Evolutionary conservation across 495 filamentous ascomycete species (phyloP), one percentile per base, ranked within the genome.

Genomic region (Penicillium arizonense): DNA sequence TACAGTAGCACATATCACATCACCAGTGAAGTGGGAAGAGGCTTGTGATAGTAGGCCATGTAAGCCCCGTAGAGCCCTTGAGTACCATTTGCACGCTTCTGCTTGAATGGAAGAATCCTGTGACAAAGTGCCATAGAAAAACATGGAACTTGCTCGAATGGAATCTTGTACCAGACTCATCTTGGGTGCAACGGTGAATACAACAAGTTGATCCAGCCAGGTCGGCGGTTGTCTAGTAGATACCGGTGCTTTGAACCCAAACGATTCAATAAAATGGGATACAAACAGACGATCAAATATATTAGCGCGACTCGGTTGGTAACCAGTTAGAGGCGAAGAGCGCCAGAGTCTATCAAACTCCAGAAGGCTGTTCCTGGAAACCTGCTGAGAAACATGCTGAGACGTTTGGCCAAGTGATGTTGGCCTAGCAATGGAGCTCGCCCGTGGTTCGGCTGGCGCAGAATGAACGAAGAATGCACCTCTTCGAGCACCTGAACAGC

Each of bases 231-330:
- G 43, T 4, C 11, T 46, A 12, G 38, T 24, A 14, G 42, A 21
- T 0, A 14, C 16, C 1, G 47, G 30, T 37, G 41, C 24, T 28
- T 38, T 47, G 37, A 59, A 55, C 21, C 48, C 56, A 52, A 59
- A 59, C 10, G 56, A 59, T 32, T 59, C 56, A 30, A 59, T 59
- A 20, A 59, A 59, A 47, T 55, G 51, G 14, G 56, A 59, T 9
- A 59, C 56, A 33, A 59, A 59, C 1, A 55, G 56, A 21, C 43
- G 51, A 16, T 59, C 56, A 38, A 59, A 58, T 21, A 54, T 45
- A 21, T 50, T 24, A 28, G 50, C 45, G 8, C 50, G 44, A 11
- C 16, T 18, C 6, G 44, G 44, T 28, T 46, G 44, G 2, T 46
- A n/a, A 10, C 1, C 12, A 5, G 28, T n/a, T 12, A 42, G 28